Base-by-base conservation (phyloP, 129 eudicot genomes). In the Helichrysum umbraculigerum region DNA sequence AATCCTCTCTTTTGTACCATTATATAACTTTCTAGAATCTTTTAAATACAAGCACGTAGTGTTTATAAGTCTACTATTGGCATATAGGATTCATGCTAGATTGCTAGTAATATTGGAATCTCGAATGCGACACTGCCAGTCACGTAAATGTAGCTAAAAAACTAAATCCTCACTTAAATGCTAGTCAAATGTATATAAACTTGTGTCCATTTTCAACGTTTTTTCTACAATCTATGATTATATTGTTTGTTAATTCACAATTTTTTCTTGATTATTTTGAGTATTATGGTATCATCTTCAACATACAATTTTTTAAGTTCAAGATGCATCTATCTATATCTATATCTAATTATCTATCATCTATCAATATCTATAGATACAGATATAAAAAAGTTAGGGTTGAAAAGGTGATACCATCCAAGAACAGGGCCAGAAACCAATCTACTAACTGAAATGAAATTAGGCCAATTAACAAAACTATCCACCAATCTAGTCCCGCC, bases 361-460 rank as follows among this genome's bases (percentile, higher is more conserved):
- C 28, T 25, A 25, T 34, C 11, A 5, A 34, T 34, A 34, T 34
- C 39, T 34, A 34, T 34, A 37, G 9, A 42, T 9, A 42, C 50
- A 42, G 50, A 42, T 9, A 47, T 3, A 47, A 12, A 8, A 14
- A 47, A 14, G n/a, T 47, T 19, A 78, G 28, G 56, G 61, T 74
- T 57, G 12, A 33, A 25, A 7, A 69, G 52, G 70, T 21, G 61
- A 68, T 83, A 91, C 98, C 98, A 93, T 85, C 93, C 97, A 70
- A 91, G 86, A 12, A 94, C 81, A 4, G 97, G 97, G 19, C 98
- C 97, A 7, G 97, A 94, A 32, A 94, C 82, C 88, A 94, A 74
- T 63, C 97, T 83, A 42, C 78, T 65, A 67, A 91, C 74, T 0
- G 98, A 94, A 44, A 91, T 89, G 60, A 88, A 76, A 83, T 94